Evolutionary conservation across 345 rosid species (phyloP).

Genomic region (Erucastrum elatum): DNA sequence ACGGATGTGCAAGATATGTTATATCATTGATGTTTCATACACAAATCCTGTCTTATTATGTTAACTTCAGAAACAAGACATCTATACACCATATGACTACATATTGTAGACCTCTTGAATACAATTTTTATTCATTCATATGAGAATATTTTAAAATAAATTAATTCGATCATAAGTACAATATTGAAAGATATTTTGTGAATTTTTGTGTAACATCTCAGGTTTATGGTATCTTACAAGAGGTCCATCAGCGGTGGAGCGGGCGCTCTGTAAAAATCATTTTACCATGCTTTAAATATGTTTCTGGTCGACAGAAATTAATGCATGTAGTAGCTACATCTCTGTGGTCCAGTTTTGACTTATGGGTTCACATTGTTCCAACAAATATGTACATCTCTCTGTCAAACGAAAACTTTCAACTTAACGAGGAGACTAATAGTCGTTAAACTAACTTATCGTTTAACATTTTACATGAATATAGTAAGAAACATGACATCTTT

Average conservation of each 20-base stretch:
- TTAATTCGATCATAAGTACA: not conserved
- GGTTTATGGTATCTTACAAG: not conserved
- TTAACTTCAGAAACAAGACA: not conserved
- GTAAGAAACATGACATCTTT: not conserved
- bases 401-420: slow-evolving; percentile 3
- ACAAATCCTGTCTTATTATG: not conserved
- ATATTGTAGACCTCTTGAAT: not conserved
- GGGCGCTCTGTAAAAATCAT: not conserved
- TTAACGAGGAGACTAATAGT: not conserved
- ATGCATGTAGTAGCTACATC: not conserved
- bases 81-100: not conserved
- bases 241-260: too few relatives aligned
- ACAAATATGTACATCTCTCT: not conserved
- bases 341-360: not conserved
- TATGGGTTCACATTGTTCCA: slow-evolving; percentile 7
- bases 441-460: not conserved
- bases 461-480: not conserved
- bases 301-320: not conserved
- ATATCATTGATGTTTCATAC: not conserved
- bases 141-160: not conserved
- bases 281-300: not conserved
- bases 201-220: too few relatives aligned
- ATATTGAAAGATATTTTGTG: not conserved
- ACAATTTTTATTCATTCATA: not conserved
- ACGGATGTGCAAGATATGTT: not conserved